These are phyloP conservation scores for Thraustochytrium striatum DNA, from an alignment of 352 stramenopile genomes.

Conservation along the genomic window DNA sequence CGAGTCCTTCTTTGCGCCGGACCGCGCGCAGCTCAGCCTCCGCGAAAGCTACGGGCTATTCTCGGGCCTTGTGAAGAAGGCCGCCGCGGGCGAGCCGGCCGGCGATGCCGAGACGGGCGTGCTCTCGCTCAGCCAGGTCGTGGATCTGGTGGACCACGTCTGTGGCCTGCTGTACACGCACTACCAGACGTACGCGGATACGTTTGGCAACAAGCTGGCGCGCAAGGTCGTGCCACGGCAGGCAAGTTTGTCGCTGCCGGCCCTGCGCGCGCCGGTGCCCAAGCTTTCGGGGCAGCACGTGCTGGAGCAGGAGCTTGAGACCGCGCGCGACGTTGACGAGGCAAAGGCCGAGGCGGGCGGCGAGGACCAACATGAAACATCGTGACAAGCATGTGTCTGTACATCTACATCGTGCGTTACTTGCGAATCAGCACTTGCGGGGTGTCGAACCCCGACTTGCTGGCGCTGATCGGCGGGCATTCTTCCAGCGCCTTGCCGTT, in stretches of 20 bases:
- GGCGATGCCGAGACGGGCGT: neutral
- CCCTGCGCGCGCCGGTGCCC: neutral
- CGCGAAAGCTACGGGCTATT: constrained; percentile 24
- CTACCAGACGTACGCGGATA: neutral
- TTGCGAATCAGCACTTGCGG: no score
- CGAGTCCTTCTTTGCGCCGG: constrained; percentile 1
- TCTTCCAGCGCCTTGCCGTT: no score
- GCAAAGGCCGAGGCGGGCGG: neutral
- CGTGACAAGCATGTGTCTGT: no score
- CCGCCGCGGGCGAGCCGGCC: neutral
- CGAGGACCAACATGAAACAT: no score
- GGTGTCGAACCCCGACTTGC: no score
- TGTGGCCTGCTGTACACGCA: constrained; percentile 8
- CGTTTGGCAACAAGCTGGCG: neutral
- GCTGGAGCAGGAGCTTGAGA: neutral
- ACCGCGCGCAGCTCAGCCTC: neutral
- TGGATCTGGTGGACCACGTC: neutral
- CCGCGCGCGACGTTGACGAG: neutral
- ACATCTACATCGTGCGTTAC: no score
- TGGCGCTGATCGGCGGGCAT: no score
- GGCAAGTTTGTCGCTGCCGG: neutral
- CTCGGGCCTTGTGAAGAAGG: neutral
- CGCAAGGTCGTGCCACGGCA: neutral
- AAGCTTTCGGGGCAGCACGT: neutral
- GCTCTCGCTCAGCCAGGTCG: constrained; percentile 19